Percentiles rank a stretch among this genome's conserved stretches.
phyloP scores from a whole-genome alignment of 805 yeast genomes.

The Kockiozyma suomiensis region DNA sequence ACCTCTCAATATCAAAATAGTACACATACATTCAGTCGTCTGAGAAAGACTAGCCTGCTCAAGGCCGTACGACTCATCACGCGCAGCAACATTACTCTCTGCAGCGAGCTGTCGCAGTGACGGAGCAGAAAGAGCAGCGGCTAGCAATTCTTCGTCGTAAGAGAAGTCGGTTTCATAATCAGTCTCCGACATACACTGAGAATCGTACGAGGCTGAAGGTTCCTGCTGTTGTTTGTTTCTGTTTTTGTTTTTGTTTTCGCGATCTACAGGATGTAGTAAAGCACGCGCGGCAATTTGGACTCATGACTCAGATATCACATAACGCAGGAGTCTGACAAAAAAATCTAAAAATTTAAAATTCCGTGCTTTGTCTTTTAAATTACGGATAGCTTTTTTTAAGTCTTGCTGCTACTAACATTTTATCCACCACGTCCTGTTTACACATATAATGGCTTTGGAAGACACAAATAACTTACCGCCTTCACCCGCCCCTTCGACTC shows the following conservation, averaged over 20 bases:
- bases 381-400: too few species aligned
- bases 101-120: not conserved
- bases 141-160: constrained; percentile 5
- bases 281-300: not conserved
- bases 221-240: not conserved
- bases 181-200: constrained; percentile 1
- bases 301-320: not conserved
- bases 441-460: not conserved
- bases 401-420: not conserved
- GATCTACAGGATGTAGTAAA: too few species aligned
- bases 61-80: not conserved
- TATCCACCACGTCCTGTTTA: too few species aligned
- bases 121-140: not conserved
- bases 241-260: not conserved
- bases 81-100: not conserved
- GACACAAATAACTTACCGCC: constrained; percentile 36
- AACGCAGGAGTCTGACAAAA: not conserved
- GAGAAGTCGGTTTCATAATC: constrained; percentile 7
- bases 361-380: not conserved
- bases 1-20: not conserved
- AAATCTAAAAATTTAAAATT: not conserved
- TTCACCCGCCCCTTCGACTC: constrained; percentile 45
- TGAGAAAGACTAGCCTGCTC: not conserved
- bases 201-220: too few species aligned
- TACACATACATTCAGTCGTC: constrained; percentile 3